Evolutionary conservation across 1,284 basidiomycete genomes (phyloP).

Genomic region (Trichosporon inkin): DNA sequence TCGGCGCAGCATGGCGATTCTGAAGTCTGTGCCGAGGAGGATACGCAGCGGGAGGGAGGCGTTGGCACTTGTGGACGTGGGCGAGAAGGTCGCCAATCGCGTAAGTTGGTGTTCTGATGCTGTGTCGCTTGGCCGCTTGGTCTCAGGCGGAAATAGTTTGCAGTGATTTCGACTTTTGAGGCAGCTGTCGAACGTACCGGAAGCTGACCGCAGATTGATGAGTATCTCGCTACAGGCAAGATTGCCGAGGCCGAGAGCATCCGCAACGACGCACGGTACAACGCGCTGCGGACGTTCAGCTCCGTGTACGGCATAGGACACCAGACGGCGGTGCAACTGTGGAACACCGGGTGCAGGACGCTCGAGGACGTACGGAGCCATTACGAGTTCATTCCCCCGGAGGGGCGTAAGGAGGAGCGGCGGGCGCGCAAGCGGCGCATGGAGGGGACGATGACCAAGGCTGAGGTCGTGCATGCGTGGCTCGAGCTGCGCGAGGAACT

Average conservation of each 20-base stretch:
- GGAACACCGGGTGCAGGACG: slow-evolving; percentile 42
- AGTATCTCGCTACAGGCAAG: slow-evolving; percentile 40
- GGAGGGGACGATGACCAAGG: slow-evolving; percentile 44
- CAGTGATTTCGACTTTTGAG: too few species aligned
- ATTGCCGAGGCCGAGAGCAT: slow-evolving; percentile 42
- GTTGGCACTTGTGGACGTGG: slow-evolving; percentile 40
- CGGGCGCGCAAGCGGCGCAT: slow-evolving; percentile 32
- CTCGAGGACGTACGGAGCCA: slow-evolving; percentile 40
- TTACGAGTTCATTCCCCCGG: slow-evolving; percentile 29
- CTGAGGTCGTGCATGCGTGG: slow-evolving; percentile 48
- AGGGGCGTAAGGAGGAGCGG: slow-evolving; percentile 28
- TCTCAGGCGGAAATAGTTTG: too few species aligned
- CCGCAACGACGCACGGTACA: slow-evolving; percentile 33
- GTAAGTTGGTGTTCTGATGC: slow-evolving; percentile 22
- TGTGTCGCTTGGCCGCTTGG: too few species aligned
- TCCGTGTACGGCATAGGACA: slow-evolving; percentile 47
- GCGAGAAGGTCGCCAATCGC: slow-evolving; percentile 45
- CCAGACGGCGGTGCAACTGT: slow-evolving; percentile 41
- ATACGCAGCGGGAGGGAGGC: slow-evolving; percentile 47
- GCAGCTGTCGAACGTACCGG: too few species aligned
- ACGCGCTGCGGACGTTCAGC: slow-evolving; percentile 37
- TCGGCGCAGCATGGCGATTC: slow-evolving; percentile 44
- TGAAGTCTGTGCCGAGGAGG: slow-evolving; percentile 35
- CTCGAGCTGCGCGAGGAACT: slow-evolving; percentile 42
- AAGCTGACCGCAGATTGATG: slow-evolving; percentile 40